Evolutionary conservation across 495 filamentous ascomycete species (phyloP).

Genomic region (Chlorociboria aeruginascens): DNA sequence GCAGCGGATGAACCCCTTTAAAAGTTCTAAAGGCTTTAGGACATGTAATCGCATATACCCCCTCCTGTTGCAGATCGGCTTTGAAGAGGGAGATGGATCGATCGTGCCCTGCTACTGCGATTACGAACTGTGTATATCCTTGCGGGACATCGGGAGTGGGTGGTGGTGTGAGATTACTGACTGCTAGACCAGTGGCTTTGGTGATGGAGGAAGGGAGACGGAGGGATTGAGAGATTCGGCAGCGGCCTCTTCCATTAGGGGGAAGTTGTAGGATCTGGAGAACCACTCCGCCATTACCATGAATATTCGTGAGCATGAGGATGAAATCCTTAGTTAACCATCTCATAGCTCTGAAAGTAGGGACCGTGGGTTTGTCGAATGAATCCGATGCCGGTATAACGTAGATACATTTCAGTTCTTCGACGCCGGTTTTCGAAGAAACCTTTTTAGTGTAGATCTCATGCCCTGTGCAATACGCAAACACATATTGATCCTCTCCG

Average conservation of each 20-base stretch:
- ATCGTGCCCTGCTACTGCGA: conserved; percentile 78
- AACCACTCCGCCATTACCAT: conserved; percentile 33
- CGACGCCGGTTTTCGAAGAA: conserved; percentile 32
- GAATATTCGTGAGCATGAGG: conserved; percentile 45
- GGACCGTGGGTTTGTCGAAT: conserved; percentile 33
- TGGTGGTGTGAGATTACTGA: conserved; percentile 49
- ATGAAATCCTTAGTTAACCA: conserved; percentile 70
- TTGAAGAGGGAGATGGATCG: conserved; percentile 68
- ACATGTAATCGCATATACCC: conserved; percentile 38
- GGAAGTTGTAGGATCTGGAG: conserved; percentile 39
- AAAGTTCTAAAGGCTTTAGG: conserved; percentile 53
- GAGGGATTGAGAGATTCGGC: conserved; percentile 28
- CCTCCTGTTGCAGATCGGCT: conserved; percentile 42
- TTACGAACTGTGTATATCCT: conserved; percentile 56
- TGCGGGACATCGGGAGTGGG: conserved; percentile 29
- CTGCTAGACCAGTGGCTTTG: conserved; percentile 57
- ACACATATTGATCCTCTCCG: conserved; percentile 45
- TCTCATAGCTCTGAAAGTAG: conserved; percentile 53
- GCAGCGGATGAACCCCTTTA: conserved; percentile 63
- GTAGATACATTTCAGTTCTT: conserved; percentile 47
- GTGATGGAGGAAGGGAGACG: conserved; percentile 27
- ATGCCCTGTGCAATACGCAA: conserved; percentile 71
- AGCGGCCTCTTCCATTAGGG: conserved; percentile 23
- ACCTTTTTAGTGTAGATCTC: conserved; percentile 52
- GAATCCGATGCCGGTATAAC: conserved; percentile 42